A percentile compares a stretch with the other conserved stretches of the same genome.
Conservation (phyloP, 495 filamentous ascomycete genomes). For the Penicillium roqueforti region DNA sequence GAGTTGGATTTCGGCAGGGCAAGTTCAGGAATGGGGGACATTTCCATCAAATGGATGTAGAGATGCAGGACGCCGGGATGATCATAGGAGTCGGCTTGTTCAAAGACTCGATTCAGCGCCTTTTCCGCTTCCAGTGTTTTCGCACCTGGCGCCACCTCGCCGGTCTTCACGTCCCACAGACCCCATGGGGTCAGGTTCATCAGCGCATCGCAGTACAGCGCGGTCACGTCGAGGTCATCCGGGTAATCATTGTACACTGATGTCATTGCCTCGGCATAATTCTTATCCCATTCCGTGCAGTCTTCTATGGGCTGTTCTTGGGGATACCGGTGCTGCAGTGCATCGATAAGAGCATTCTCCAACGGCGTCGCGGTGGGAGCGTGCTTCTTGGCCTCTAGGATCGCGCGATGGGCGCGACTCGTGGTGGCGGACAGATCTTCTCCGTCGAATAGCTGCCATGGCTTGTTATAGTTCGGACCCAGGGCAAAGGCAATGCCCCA, state of each 20-base stretch:
- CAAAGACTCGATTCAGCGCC: slow-evolving; percentile 51
- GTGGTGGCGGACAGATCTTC: slow-evolving; percentile 49
- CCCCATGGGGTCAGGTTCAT: slow-evolving; percentile 69
- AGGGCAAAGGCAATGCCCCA: slow-evolving; percentile 64
- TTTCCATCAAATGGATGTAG: slow-evolving; percentile 73
- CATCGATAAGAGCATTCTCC: slow-evolving; percentile 56
- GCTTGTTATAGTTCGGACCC: slow-evolving; percentile 73
- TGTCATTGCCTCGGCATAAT: slow-evolving; percentile 60
- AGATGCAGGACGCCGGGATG: slow-evolving; percentile 65
- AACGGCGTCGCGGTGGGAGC: slow-evolving; percentile 28
- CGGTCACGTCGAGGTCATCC: slow-evolving; percentile 56
- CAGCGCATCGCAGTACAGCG: slow-evolving; percentile 60
- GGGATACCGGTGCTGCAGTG: slow-evolving; percentile 54
- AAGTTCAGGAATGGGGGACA: slow-evolving; percentile 58
- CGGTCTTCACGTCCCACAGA: slow-evolving; percentile 59
- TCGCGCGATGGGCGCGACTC: slow-evolving; percentile 40
- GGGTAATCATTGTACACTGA: slow-evolving; percentile 49
- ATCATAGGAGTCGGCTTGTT: slow-evolving; percentile 31
- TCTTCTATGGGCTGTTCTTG: slow-evolving; percentile 34
- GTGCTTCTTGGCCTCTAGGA: slow-evolving; percentile 37
- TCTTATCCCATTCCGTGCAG: slow-evolving; percentile 49
- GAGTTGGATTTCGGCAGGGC: slow-evolving; percentile 54
- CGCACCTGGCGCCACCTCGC: slow-evolving; percentile 49
- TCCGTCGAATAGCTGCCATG: slow-evolving; percentile 62
- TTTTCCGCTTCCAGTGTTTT: slow-evolving; percentile 54